A percentile compares a stretch with the other conserved stretches of the same genome.
Evolutionary conservation across 1,284 basidiomycete species (phyloP).

Genomic region (Marasmius sp.): DNA sequence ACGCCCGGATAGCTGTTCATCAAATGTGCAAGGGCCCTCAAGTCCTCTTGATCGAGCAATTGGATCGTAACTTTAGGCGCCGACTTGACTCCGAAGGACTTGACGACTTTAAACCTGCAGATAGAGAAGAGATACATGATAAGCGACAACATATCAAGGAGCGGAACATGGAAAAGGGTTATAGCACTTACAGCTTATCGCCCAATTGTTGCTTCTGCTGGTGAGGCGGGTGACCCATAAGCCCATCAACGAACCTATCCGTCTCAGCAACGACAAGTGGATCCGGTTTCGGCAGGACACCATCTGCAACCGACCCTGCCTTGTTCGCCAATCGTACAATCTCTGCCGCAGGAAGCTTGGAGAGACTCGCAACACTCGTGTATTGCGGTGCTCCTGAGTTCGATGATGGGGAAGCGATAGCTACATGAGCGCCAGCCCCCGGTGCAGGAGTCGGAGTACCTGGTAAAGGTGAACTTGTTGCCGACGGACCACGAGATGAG

Average conservation of each 20-base stretch:
- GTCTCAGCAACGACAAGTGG: slow-evolving; percentile 68
- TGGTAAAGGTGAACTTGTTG: slow-evolving; percentile 66
- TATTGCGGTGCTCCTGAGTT: slow-evolving; percentile 27
- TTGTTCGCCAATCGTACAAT: slow-evolving; percentile 64
- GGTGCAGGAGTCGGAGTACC: slow-evolving; percentile 41
- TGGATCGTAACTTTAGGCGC: slow-evolving; percentile 84
- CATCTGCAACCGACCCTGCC: slow-evolving; percentile 53
- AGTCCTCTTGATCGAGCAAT: slow-evolving; percentile 81
- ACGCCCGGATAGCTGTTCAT: slow-evolving; percentile 85
- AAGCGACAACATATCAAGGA: not conserved
- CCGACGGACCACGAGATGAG: slow-evolving; percentile 70
- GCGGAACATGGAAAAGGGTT: slow-evolving; percentile 1
- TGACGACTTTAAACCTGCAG: slow-evolving; percentile 72
- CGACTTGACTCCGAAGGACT: slow-evolving; percentile 76
- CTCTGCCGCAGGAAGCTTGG: slow-evolving; percentile 67
- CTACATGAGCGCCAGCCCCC: not conserved
- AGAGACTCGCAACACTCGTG: slow-evolving; percentile 54
- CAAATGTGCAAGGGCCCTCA: slow-evolving; percentile 78
- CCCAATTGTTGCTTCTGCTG: slow-evolving; percentile 82
- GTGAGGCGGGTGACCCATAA: slow-evolving; percentile 61
- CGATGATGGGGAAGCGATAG: not conserved
- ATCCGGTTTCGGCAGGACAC: slow-evolving; percentile 66
- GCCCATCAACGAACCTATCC: slow-evolving; percentile 73
- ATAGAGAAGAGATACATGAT: not conserved
- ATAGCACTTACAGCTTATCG: slow-evolving; percentile 64